Percentiles rank a stretch among this genome's conserved stretches.
Conservation (phyloP, 768 basidiomycete species). For the Crassisporium funariophilum region DNA sequence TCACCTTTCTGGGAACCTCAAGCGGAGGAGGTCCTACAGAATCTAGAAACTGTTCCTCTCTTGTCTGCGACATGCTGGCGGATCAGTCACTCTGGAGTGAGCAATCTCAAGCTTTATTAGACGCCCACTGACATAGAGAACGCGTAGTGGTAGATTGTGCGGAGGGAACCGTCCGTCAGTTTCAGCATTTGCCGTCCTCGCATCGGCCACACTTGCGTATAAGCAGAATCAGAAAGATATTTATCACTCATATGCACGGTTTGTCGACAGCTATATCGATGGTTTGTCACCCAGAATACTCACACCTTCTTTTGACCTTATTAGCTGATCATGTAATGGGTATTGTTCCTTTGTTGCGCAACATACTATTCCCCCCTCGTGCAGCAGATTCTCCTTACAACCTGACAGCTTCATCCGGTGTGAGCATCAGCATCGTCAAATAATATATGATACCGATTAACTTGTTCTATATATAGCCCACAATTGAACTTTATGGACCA, state of each 20-base stretch:
- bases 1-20: slow-evolving; percentile 78
- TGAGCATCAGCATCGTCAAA: slow-evolving; percentile 12
- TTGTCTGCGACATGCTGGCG: slow-evolving; percentile 59
- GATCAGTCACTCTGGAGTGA: slow-evolving; percentile 70
- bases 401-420: slow-evolving; percentile 20
- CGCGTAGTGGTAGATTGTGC: slow-evolving; percentile 88
- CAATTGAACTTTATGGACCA: slow-evolving; percentile 78
- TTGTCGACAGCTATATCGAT: slow-evolving; percentile 8
- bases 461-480: slow-evolving; percentile 39
- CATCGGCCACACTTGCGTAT: slow-evolving; percentile 37
- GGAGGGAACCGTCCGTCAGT: slow-evolving; percentile 77
- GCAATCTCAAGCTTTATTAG: slow-evolving; percentile 25
- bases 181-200: slow-evolving; percentile 51
- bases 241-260: slow-evolving; percentile 89
- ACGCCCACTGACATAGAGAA: too few relatives aligned
- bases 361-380: slow-evolving; percentile 51
- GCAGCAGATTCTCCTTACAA: slow-evolving; percentile 17
- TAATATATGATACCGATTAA: slow-evolving; percentile 6
- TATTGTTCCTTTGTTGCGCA: slow-evolving; percentile 65
- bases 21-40: slow-evolving; percentile 76
- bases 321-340: slow-evolving; percentile 78
- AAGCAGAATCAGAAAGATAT: slow-evolving; percentile 63
- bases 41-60: slow-evolving; percentile 76
- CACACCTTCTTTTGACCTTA: slow-evolving; percentile 1
- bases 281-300: background rate